Conservation (phyloP, 2,329 filamentous ascomycete genomes). For the Shiraia sp. region DNA sequence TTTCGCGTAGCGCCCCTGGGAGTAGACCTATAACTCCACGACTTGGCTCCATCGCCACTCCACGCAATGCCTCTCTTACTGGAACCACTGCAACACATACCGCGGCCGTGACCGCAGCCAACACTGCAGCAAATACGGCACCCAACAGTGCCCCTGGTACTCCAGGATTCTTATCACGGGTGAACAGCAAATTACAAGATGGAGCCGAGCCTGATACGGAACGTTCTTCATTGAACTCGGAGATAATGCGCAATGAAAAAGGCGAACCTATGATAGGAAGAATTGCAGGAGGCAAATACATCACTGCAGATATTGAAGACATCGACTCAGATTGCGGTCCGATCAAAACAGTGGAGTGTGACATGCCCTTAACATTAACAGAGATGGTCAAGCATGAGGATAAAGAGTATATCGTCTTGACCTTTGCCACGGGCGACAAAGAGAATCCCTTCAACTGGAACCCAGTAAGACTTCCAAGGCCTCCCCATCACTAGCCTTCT, state of each 20-base stretch:
- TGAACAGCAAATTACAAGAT: constrained; percentile 16
- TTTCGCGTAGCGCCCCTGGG: constrained; percentile 10
- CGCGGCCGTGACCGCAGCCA: constrained; percentile 12
- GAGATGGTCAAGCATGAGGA: constrained; percentile 29
- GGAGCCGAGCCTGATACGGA: constrained; percentile 2
- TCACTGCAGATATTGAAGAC: constrained; percentile 23
- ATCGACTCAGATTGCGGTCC: constrained; percentile 28
- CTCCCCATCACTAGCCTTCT: neutral
- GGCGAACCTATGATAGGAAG: constrained; percentile 27
- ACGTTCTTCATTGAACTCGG: constrained; percentile 15
- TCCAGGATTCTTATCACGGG: constrained; percentile 13
- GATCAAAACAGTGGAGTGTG: constrained; percentile 29
- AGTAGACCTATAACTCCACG: constrained; percentile 12
- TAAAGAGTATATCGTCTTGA: constrained; percentile 31
- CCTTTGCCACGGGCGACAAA: constrained; percentile 29
- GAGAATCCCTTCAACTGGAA: constrained; percentile 36
- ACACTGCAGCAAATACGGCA: constrained; percentile 15
- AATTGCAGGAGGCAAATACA: constrained; percentile 27
- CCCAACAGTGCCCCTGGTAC: constrained; percentile 11
- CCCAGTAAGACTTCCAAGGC: constrained; percentile 1
- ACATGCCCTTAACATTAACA: constrained; percentile 32
- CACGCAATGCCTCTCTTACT: constrained; percentile 14
- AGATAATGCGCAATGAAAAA: constrained; percentile 25
- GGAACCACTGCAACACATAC: constrained; percentile 15
- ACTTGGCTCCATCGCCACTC: constrained; percentile 16